Base-by-base conservation (phyloP, 2,329 filamentous ascomycete genomes). In the Aspergillus phoenicis region DNA sequence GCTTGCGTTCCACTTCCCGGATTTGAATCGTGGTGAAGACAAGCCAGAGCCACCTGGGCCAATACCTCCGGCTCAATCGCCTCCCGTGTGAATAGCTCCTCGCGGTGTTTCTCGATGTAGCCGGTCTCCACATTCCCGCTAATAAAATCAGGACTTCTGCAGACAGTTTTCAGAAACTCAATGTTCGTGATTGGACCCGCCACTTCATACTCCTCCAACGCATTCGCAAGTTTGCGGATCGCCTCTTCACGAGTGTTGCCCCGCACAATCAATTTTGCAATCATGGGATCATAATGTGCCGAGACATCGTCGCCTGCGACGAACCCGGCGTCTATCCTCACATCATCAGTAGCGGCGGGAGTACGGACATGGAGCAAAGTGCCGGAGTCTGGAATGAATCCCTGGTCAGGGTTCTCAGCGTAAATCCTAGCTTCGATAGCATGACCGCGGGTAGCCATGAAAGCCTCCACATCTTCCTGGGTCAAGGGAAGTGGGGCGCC, bases 221-320 rank as follows among this genome's bases (percentile, higher is more conserved):
- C 93, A 4, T 88, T 82, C 39, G 88, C 87, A 61, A 99, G 83
- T 75, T 91, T 96, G 61, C 91, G 88, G 53, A 99, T 89, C 3
- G 93, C 91, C 26, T 90, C 89, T 73, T 90, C 85, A 62, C 95
- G 85, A 59, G 89, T 89, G 15, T 87, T 85, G 0, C 91, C 95
- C 60, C 91, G 87, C 5, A 98, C 92, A 68, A 99, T 99, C 56
- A 99, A 85, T 79, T 99, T 99, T 48, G 95, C 91, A 67, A 99
- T 97, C 95, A 99, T 99, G 28, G 95, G 95, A 69, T 99, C 95
- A 76, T 99, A 99, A 58, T 95, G 91, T 61, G 94, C 91, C 0
- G 93, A 96, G 2, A 99, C 91, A 64, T 92, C 91, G 73, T 97
- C 94, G 26, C 95, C 95, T 67, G 93, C 85, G 28, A 93, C 86